These are phyloP conservation scores for Cytospora paraplurivora DNA, from an alignment of 2,329 filamentous ascomycete genomes.

Conservation along the genomic window DNA sequence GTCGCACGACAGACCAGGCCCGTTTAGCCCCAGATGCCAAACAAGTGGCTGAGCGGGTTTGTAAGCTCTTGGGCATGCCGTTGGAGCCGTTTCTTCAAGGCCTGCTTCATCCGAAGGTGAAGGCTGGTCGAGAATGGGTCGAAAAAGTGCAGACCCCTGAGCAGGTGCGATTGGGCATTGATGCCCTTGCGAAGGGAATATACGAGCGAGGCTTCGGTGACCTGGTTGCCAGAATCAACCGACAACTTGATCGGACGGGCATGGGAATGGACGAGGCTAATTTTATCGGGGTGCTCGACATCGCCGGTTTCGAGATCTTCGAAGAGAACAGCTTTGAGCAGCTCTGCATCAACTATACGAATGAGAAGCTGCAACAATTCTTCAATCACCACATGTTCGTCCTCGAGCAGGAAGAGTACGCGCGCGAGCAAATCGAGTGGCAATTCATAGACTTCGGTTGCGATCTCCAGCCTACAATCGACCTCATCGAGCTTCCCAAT, in stretches of 20 bases:
- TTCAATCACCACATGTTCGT: conserved; percentile 99
- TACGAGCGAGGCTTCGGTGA: conserved; percentile 96
- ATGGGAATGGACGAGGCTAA: conserved; percentile 83
- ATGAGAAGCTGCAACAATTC: conserved; percentile 98
- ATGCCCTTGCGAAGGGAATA: conserved; percentile 93
- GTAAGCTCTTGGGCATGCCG: conserved; percentile 80
- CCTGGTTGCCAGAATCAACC: conserved; percentile 88
- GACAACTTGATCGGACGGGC: conserved; percentile 83
- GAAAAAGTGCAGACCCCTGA: conserved; percentile 98
- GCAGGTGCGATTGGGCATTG: conserved; percentile 85
- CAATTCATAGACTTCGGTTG: conserved; percentile 99
- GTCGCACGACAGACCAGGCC: conserved; percentile 86
- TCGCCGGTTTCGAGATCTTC: conserved; percentile 98
- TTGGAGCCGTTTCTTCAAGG: conserved; percentile 85
- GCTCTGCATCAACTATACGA: conserved; percentile 99
- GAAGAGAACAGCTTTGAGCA: conserved; percentile 99
- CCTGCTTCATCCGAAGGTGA: conserved; percentile 88
- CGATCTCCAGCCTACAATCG: conserved; percentile 95
- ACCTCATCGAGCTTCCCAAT: conserved; percentile 93
- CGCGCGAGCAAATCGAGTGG: conserved; percentile 97
- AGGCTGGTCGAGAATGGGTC: conserved; percentile 96
- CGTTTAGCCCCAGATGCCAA: conserved; percentile 75
- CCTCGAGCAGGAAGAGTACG: conserved; percentile 96
- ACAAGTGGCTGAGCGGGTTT: conserved; percentile 75
- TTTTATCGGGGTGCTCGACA: conserved; percentile 98